phyloP scores from a whole-genome alignment of 2,329 filamentous ascomycete genomes.

The Verticillium nubilum region DNA sequence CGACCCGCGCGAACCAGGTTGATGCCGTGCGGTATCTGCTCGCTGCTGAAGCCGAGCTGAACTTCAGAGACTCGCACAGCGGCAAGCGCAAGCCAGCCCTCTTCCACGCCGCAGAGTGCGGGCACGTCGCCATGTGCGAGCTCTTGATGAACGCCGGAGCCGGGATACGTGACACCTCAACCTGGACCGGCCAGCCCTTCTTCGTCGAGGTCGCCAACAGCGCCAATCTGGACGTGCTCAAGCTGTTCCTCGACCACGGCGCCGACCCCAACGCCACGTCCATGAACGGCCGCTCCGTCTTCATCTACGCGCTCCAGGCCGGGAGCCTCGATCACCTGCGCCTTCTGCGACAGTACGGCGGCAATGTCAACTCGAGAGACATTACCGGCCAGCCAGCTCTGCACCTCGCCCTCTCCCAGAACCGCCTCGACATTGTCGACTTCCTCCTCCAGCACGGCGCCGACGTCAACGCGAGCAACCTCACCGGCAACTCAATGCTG shows the following conservation, averaged over 20 bases:
- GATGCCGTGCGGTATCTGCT: slow-evolving; percentile 26
- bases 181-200: slow-evolving; percentile 19
- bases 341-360: slow-evolving; percentile 8
- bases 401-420: slow-evolving; percentile 18
- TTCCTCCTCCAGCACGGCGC: slow-evolving; percentile 28
- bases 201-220: slow-evolving; percentile 16
- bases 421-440: slow-evolving; percentile 23
- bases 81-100: slow-evolving; percentile 16
- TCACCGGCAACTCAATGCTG: slow-evolving; percentile 25
- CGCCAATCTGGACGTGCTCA: slow-evolving; percentile 9
- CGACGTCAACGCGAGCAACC: slow-evolving; percentile 20
- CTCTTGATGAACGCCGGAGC: slow-evolving; percentile 17
- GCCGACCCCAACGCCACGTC: slow-evolving; percentile 26
- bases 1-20: slow-evolving; percentile 23
- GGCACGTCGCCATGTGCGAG: slow-evolving; percentile 8
- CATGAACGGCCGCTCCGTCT: slow-evolving; percentile 21
- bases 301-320: slow-evolving; percentile 20
- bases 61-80: slow-evolving; percentile 9
- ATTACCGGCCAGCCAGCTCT: slow-evolving; percentile 14
- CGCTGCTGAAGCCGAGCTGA: slow-evolving; percentile 21
- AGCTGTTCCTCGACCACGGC: slow-evolving; percentile 23
- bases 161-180: slow-evolving; percentile 21
- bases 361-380: slow-evolving; percentile 22
- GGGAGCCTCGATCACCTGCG: slow-evolving; percentile 8
- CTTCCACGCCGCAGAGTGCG: slow-evolving; percentile 14